Evolutionary conservation across 2,329 filamentous ascomycete species (phyloP), one percentile per base, ranked within the genome.

Genomic region (Diaporthe ilicicola): DNA sequence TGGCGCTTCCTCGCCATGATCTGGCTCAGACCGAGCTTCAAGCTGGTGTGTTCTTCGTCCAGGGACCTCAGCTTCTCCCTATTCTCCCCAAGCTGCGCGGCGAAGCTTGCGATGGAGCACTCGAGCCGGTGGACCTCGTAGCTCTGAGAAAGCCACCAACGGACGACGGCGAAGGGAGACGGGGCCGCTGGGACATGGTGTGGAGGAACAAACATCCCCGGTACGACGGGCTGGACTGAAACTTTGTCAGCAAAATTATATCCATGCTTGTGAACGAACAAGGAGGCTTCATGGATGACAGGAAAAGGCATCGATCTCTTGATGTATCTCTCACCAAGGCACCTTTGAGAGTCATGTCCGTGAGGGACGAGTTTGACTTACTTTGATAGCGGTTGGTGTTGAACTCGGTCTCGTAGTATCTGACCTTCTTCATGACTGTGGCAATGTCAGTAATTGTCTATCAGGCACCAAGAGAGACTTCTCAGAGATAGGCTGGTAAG

Each of bases 111-210:
- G 44, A 59, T 54, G 22, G 66, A 55, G 24, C 66, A 51, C 44
- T 68, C 66, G 19, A 59, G 66, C 2, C 46, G 29, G 42, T 68
- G 46, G 44, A 39, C 7, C 22, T 59, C 42, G 32, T 17, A 17
- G 34, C 48, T 42, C 12, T 68, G 53, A 4, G 53, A 55, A n/a
- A 50, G 59, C 44, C 37, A 50, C 66, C 66, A 68, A 24, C 66
- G 66, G 22, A 68, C 27, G 7, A 68, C 9, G 22, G 53, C 39
- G 29, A 5, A 42, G 24, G 15, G 12, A 4, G 66, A 68, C n/a
- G 66, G 66, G 4, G 42, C 53, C 10, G 54, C 53, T 34, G 66
- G 66, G 17, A 34, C 19, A 1, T 27, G 44, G 19, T 68, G 53
- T 48, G 51, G 65, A 12, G 53, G 42, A 7, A 61, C 4, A 19